Conservation (phyloP, 2,329 filamentous ascomycete genomes). For the Monilinia aucupariae region DNA sequence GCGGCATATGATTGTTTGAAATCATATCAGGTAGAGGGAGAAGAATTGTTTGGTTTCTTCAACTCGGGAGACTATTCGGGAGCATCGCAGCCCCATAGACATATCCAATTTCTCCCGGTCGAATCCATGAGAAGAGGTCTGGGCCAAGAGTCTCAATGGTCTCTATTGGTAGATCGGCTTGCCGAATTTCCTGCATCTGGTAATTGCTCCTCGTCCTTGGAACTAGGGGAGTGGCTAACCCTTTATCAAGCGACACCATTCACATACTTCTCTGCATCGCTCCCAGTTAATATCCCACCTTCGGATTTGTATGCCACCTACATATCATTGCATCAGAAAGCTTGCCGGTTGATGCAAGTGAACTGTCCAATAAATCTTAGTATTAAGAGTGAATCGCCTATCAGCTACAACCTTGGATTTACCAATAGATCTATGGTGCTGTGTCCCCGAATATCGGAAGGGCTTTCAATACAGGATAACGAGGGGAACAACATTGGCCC, state of each 20-base stretch:
- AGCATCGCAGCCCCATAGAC: constrained; percentile 65
- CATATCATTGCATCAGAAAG: constrained; percentile 26
- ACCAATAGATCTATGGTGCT: constrained; percentile 50
- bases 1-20: constrained; percentile 57
- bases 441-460: constrained; percentile 51
- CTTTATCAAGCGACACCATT: constrained; percentile 29
- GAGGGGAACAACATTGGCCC: constrained; percentile 28
- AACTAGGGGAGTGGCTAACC: not conserved
- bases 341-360: constrained; percentile 15
- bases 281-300: constrained; percentile 22
- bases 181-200: constrained; percentile 20
- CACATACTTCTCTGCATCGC: constrained; percentile 28
- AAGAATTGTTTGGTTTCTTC: constrained; percentile 35
- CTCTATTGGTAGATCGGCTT: constrained; percentile 43
- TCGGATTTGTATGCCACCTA: constrained; percentile 29
- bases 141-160: constrained; percentile 40
- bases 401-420: constrained; percentile 61
- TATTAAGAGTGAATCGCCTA: constrained; percentile 36
- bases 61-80: constrained; percentile 65
- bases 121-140: constrained; percentile 53
- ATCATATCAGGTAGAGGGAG: constrained; percentile 43
- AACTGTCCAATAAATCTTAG: not conserved
- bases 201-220: constrained; percentile 1
- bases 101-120: constrained; percentile 66
- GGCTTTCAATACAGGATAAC: constrained; percentile 32